Base-by-base conservation (phyloP, 75 land plant species). In the Picea sitchensis region DNA sequence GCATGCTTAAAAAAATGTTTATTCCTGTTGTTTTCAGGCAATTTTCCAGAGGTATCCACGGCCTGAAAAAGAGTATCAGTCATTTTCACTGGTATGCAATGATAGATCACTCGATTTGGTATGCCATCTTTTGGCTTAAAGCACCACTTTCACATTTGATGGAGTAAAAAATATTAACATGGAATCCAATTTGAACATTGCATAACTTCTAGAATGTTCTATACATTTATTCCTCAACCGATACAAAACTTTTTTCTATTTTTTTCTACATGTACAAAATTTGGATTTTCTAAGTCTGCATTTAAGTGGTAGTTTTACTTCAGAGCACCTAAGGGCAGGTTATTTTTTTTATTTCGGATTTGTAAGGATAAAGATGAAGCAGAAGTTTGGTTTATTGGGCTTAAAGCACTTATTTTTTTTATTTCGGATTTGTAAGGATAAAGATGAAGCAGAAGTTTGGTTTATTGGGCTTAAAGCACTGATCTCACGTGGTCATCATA, bases 281-380 rank as follows among this genome's bases (percentile, higher is more conserved):
- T 47, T 47, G 9, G 6, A 47, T 21, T 38, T 21, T 77, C n/a
- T 3, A 17, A 38, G 14, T 60, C 47, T 62, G 9, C 65, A 38
- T 36, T 34, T 18, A 23, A 15, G 5, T 65, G 21, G 67, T 15
- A 54, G 3, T 20, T 32, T 71, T 20, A 71, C 13, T 41, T 41
- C 9, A n/a, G 44, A 20, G 23, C 54, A 20, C 31, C 73, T 71
- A 47, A 71, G 23, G 23, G 12, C 44, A 20, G n/a, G 72, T 3
- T 75, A 14, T n/a, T 38, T 77, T 83, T 7, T 61, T 51, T 36
- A 21, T 68, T 59, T 15, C 83, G 94, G 99, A 96, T 96, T 34
- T 96, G 99, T 82, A 94, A 96, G 82, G 99, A 96, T 84, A 96
- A 96, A 87, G 99, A 96, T 81, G 99, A 96, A 83, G 98, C 99